Base-by-base conservation (phyloP, 176 grass and related monocot genomes). In the Eragrostis curvula region DNA sequence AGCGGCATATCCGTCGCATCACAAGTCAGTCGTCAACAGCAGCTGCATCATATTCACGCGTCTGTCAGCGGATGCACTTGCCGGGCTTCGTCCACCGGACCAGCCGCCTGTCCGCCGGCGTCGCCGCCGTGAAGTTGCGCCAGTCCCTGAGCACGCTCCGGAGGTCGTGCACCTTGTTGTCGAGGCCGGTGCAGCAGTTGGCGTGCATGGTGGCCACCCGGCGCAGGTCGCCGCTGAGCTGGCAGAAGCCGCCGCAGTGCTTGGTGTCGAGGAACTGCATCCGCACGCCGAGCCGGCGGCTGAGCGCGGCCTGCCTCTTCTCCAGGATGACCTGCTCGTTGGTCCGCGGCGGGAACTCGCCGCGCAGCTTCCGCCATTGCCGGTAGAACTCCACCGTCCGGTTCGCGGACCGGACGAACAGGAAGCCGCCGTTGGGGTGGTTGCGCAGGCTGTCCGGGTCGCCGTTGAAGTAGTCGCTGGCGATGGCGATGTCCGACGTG, bases 201-300 rank as follows among this genome's bases (percentile, higher is more conserved):
- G 92, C 96, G 75, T 98, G 96, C 43, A 95, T 67, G 13, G 96
- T 98, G 71, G 88, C 91, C 11, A 98, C 73, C 86, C 79, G 79
- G 59, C 72, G 77, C 57, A 98, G 63, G 75, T 98, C 92, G 24
- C 9, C 77, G 46, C 68, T 95, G 5, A 89, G 83, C 76, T 98
- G 86, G 41, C 96, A 98, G 77, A 98, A 89, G 0, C 96, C 96
- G 11, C 90, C 75, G 64, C 93, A 98, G 68, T 91, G 84, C 9
- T 85, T 86, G 20, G 92, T 95, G 81, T 90, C 88, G 1, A 98
- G 74, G 58, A 98, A 98, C 73, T 92, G 88, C 47, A 95, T 85
- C 13, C 74, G 71, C 43, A 95, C 92, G 41, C 81, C 80, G 59
- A 70, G 50, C 2, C 29, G 7, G 20, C 53, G 43, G 13, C 71